Conservation (phyloP, 2,329 filamentous ascomycete species). For the Xylaria sp. region DNA sequence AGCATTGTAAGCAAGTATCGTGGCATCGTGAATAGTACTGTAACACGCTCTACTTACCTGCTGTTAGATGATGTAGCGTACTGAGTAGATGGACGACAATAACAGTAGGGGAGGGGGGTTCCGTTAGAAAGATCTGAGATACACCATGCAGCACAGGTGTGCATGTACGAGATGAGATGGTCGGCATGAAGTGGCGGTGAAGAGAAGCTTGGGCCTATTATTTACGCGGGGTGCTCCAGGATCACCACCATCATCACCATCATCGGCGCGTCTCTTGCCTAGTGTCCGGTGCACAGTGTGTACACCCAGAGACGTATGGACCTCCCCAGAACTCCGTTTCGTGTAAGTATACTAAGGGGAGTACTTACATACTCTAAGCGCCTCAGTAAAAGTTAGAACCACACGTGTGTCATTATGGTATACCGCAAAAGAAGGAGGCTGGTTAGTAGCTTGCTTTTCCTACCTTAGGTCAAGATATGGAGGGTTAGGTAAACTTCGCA, state of each 20-base stretch:
- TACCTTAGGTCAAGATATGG: not conserved
- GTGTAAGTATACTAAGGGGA: conserved; percentile 1
- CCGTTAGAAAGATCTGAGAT: conserved; percentile 33
- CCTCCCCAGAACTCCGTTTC: conserved; percentile 24
- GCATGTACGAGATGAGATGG: conserved; percentile 18
- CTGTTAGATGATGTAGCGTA: too few species aligned
- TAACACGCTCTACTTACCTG: too few species aligned
- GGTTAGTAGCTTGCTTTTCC: not conserved
- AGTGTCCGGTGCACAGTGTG: conserved; percentile 10
- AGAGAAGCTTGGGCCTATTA: conserved; percentile 35
- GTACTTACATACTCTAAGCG: not conserved
- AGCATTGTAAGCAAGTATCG: too few species aligned
- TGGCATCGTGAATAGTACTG: conserved; percentile 13
- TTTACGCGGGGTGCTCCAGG: conserved; percentile 32
- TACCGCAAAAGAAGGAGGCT: not conserved
- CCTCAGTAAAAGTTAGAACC: not conserved
- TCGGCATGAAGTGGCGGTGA: conserved; percentile 40
- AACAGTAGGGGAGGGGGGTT: conserved; percentile 28
- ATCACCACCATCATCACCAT: conserved; percentile 4
- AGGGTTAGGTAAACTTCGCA: not conserved
- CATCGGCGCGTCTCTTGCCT: not conserved
- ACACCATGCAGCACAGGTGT: conserved; percentile 13
- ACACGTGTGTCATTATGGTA: not conserved
- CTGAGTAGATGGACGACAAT: not conserved
- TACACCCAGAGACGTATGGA: not conserved